Conservation (phyloP, 768 basidiomycete genomes). For the Grammothele lineata region DNA sequence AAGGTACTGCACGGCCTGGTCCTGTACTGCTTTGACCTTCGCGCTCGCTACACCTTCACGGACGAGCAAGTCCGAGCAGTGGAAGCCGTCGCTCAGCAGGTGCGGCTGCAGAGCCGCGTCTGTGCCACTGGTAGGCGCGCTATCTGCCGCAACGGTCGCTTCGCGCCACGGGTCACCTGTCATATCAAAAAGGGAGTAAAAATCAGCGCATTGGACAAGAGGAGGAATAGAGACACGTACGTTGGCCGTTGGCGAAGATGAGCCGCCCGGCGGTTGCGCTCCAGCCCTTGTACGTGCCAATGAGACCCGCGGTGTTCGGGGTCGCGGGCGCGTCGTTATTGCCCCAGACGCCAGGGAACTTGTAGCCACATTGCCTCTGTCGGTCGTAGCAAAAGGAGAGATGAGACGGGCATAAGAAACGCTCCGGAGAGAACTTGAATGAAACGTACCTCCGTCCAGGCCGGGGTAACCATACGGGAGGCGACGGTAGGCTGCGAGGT, state of each 20-base stretch:
- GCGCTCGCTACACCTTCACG: slow-evolving; percentile 40
- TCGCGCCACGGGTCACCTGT: slow-evolving; percentile 71
- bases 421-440: neutral
- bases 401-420: too few species aligned
- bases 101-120: slow-evolving; percentile 47
- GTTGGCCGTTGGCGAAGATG: slow-evolving; percentile 66
- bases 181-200: neutral
- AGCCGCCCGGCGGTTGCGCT: slow-evolving; percentile 49
- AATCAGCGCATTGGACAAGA: neutral
- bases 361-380: slow-evolving; percentile 62
- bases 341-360: slow-evolving; percentile 58
- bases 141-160: slow-evolving; percentile 58
- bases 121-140: slow-evolving; percentile 41
- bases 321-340: slow-evolving; percentile 27
- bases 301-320: slow-evolving; percentile 39
- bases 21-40: slow-evolving; percentile 49
- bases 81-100: slow-evolving; percentile 56
- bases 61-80: slow-evolving; percentile 53
- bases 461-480: slow-evolving; percentile 44
- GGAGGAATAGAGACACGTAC: slow-evolving; percentile 34
- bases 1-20: slow-evolving; percentile 46
- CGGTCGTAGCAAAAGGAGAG: neutral
- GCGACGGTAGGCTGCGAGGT: slow-evolving; percentile 37
- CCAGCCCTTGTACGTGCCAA: slow-evolving; percentile 58
- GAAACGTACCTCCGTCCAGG: slow-evolving; percentile 43